Percentiles rank a stretch among this genome's conserved stretches.
phyloP scores from a whole-genome alignment of 192 early-diverging fungal species.

The Mortierella alpina region DNA sequence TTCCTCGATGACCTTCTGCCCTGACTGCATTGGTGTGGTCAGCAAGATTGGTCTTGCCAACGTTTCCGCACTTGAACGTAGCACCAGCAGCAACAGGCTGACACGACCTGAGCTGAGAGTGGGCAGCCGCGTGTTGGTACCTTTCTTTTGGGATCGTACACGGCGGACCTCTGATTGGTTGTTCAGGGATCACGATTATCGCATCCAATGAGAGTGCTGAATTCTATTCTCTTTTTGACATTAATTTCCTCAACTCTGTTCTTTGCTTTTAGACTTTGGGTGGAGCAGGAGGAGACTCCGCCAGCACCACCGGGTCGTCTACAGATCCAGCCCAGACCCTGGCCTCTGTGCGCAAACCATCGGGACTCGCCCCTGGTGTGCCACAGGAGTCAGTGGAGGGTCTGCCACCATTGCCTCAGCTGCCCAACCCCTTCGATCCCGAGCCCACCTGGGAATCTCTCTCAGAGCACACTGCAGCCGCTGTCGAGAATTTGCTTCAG shows the following conservation, averaged over 20 bases:
- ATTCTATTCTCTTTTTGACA: neutral
- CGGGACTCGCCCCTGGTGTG: slow-evolving; percentile 34
- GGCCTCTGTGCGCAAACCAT: slow-evolving; percentile 35
- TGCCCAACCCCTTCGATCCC: slow-evolving; percentile 46
- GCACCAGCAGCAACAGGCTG: neutral
- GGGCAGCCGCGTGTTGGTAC: too few relatives aligned
- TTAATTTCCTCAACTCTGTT: neutral
- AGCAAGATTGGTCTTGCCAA: slow-evolving; percentile 4
- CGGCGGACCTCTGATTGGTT: too few relatives aligned
- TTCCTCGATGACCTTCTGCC: too few relatives aligned
- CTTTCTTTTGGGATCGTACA: too few relatives aligned
- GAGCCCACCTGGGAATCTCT: slow-evolving; percentile 67
- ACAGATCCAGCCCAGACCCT: slow-evolving; percentile 50
- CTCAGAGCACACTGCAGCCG: slow-evolving; percentile 58
- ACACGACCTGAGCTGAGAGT: neutral
- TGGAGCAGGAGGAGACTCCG: slow-evolving; percentile 21
- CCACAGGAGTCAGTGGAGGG: slow-evolving; percentile 57
- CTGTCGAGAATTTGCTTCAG: slow-evolving; percentile 61
- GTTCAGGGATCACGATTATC: too few relatives aligned
- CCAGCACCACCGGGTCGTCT: slow-evolving; percentile 43
- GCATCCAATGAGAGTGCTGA: neutral
- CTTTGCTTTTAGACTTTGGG: slow-evolving; percentile 22
- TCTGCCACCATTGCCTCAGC: slow-evolving; percentile 43
- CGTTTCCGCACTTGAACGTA: too few relatives aligned
- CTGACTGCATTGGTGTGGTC: too few relatives aligned